These are phyloP conservation scores for Babesia ovis DNA, from an alignment of 169 alveolate genomes.

Conservation along the genomic window DNA sequence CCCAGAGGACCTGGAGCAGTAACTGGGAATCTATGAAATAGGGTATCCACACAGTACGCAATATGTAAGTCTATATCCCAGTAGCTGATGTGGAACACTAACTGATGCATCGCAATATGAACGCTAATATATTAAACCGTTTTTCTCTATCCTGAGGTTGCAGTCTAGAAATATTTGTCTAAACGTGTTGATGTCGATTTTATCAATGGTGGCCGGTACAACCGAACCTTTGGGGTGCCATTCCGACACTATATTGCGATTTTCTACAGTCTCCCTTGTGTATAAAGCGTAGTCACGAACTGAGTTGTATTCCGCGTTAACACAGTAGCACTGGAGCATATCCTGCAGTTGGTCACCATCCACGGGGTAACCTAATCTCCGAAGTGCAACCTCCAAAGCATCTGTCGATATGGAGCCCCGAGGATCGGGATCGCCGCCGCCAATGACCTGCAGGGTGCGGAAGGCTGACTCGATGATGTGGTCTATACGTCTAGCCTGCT, in stretches of 20 bases:
- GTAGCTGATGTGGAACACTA: no score
- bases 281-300: slow-evolving; percentile 7
- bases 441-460: slow-evolving; percentile 23
- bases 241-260: slow-evolving; percentile 17
- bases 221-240: slow-evolving; percentile 29
- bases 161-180: slow-evolving; percentile 41
- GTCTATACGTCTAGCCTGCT: not conserved
- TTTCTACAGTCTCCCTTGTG: slow-evolving; percentile 12
- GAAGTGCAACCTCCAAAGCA: slow-evolving; percentile 15
- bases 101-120: not conserved
- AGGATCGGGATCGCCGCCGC: slow-evolving; percentile 4
- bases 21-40: no score
- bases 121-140: slow-evolving; percentile 31
- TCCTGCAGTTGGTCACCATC: slow-evolving; percentile 16
- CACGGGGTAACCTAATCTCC: slow-evolving; percentile 31
- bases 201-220: not conserved
- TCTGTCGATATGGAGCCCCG: not conserved
- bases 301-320: not conserved
- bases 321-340: slow-evolving; percentile 16
- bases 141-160: slow-evolving; percentile 33
- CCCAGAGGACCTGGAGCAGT: slow-evolving; percentile 59
- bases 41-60: no score
- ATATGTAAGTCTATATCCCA: no score
- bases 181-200: not conserved
- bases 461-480: slow-evolving; percentile 19